Conservation (phyloP, 202 grass and related monocot species). For the Bolboschoenoplectus hybrid region DNA sequence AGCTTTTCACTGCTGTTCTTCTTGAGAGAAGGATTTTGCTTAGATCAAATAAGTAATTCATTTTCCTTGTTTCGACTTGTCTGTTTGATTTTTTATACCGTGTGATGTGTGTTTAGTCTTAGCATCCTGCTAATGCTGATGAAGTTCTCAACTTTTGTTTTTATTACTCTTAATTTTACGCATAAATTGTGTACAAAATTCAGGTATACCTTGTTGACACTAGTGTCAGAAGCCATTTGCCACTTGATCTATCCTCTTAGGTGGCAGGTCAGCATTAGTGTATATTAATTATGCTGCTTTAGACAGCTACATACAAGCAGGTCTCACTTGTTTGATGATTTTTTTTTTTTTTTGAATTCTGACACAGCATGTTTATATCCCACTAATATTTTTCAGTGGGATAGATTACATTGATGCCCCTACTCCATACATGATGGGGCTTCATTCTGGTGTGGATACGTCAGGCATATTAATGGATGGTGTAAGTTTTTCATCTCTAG, state of each 20-base stretch:
- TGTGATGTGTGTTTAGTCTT: constrained; percentile 30
- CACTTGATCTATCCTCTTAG: constrained; percentile 99
- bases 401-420: constrained; percentile 99
- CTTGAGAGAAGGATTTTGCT: constrained; percentile 99
- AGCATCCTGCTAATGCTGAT: constrained; percentile 13
- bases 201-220: constrained; percentile 92
- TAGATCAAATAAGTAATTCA: constrained; percentile 91
- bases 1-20: constrained; percentile 94
- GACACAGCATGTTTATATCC: constrained; percentile 97
- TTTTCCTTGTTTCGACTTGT: constrained; percentile 45
- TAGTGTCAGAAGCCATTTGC: constrained; percentile 99
- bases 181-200: constrained; percentile 44
- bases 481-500: constrained; percentile 68
- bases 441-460: constrained; percentile 98
- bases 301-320: constrained; percentile 34
- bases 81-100: constrained; percentile 34
- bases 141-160: constrained; percentile 36
- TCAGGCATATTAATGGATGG: constrained; percentile 92
- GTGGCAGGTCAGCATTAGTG: constrained; percentile 81
- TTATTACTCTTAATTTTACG: constrained; percentile 37
- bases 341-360: constrained; percentile 31
- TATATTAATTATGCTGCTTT: constrained; percentile 37
- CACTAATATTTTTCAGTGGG: constrained; percentile 98
- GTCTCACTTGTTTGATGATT: constrained; percentile 42
- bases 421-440: constrained; percentile 99